These are phyloP conservation scores for Nakaseomyces uthaithaninus DNA, from an alignment of 1,139 yeast species.

Conservation along the genomic window DNA sequence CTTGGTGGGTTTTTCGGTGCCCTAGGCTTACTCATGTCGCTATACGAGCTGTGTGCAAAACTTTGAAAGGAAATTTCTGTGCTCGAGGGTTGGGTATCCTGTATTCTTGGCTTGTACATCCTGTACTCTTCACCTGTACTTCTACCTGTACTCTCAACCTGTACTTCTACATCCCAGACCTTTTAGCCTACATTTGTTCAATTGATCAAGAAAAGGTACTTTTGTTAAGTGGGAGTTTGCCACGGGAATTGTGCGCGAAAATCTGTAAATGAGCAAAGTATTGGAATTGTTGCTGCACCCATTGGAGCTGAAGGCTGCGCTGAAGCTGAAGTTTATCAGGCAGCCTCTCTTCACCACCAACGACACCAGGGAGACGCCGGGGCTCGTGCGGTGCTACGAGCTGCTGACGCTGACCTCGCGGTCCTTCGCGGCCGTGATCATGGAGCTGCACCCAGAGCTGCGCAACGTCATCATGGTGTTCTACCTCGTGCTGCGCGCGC, in stretches of 20 bases:
- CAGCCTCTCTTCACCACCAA: slow-evolving; percentile 44
- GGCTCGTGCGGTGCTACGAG: slow-evolving; percentile 59
- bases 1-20: too few species aligned
- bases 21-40: too few species aligned
- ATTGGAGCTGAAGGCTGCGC: slow-evolving; percentile 56
- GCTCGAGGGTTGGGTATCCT: too few species aligned
- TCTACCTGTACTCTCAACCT: too few species aligned
- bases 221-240: too few species aligned
- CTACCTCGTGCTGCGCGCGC: slow-evolving; percentile 77
- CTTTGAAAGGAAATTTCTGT: too few species aligned
- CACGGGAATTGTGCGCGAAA: slow-evolving; percentile 2
- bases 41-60: too few species aligned
- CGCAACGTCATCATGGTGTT: slow-evolving; percentile 76
- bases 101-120: too few species aligned
- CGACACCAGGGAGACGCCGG: slow-evolving; percentile 35
- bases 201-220: background rate
- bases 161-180: too few species aligned
- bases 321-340: slow-evolving; percentile 51
- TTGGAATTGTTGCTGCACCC: slow-evolving; percentile 62
- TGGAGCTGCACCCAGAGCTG: slow-evolving; percentile 84
- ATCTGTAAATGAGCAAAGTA: slow-evolving; percentile 54
- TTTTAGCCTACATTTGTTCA: too few species aligned
- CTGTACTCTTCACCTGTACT: too few species aligned
- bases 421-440: slow-evolving; percentile 86
- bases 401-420: slow-evolving; percentile 68